Evolutionary conservation across 192 early-diverging fungal genomes (phyloP).

Genomic region (Irineochytrium annulatum): DNA sequence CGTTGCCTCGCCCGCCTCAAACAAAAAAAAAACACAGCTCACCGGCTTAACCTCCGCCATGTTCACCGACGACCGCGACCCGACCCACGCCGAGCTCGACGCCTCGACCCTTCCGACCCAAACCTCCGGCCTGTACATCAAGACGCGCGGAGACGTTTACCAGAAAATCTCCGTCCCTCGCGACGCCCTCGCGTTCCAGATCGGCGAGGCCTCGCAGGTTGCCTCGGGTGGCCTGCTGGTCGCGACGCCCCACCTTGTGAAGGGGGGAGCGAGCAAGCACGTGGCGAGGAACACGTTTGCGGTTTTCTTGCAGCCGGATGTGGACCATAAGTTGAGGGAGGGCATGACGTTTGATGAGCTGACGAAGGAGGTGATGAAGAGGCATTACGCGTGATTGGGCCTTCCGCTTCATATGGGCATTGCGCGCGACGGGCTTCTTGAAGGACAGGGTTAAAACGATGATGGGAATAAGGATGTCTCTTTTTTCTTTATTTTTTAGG

Average conservation of each 20-base stretch:
- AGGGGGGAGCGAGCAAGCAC: conserved; percentile 41
- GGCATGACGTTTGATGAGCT: conserved; percentile 48
- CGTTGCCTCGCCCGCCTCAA: neutral
- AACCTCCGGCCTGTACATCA: conserved; percentile 58
- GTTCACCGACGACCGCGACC: conserved; percentile 44
- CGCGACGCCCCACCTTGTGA: conserved; percentile 67
- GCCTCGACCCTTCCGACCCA: conserved; percentile 29
- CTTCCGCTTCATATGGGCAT: too few species aligned
- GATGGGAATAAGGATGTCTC: too few species aligned
- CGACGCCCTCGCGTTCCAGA: conserved; percentile 65
- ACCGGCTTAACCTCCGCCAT: conserved; percentile 65
- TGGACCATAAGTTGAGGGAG: conserved; percentile 34
- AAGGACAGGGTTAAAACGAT: too few species aligned
- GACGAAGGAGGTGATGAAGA: conserved; percentile 36
- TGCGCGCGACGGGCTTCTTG: too few species aligned
- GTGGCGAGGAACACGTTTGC: conserved; percentile 66
- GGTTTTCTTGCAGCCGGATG: conserved; percentile 66
- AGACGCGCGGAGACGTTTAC: conserved; percentile 41
- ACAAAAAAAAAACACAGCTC: too few species aligned
- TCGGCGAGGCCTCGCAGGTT: conserved; percentile 59
- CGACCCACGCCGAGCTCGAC: conserved; percentile 22
- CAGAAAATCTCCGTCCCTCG: conserved; percentile 52
- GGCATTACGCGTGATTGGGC: too few species aligned
- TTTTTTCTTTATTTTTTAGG: too few species aligned
- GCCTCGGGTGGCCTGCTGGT: conserved; percentile 46